Evolutionary conservation across 805 yeast genomes (phyloP).

Genomic region (Kluyveromyces wickerhamii): DNA sequence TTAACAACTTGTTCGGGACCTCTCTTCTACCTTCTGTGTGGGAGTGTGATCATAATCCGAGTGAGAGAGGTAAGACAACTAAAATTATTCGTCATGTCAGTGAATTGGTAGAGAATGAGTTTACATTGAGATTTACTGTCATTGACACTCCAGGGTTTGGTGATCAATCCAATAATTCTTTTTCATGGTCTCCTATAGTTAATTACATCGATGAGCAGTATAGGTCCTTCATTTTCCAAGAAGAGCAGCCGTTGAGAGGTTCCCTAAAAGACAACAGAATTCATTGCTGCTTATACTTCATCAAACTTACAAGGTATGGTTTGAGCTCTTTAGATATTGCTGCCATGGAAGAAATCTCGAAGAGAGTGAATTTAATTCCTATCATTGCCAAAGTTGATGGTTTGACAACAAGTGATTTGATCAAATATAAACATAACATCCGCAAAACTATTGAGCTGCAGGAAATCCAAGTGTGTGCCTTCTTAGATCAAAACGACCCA

Average conservation of each 20-base stretch:
- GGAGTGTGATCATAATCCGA: constrained; percentile 36
- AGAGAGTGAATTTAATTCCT: constrained; percentile 75
- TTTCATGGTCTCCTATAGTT: constrained; percentile 60
- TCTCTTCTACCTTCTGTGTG: constrained; percentile 32
- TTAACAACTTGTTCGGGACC: constrained; percentile 70
- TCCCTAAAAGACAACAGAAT: constrained; percentile 56
- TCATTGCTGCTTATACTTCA: constrained; percentile 79
- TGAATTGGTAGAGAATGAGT: constrained; percentile 51
- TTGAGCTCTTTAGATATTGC: constrained; percentile 61
- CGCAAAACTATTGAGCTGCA: constrained; percentile 44
- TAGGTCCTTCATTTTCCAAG: constrained; percentile 60
- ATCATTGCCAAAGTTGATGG: constrained; percentile 77
- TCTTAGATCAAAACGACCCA: constrained; percentile 32
- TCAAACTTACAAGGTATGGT: constrained; percentile 59
- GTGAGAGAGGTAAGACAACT: constrained; percentile 28
- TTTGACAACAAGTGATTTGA: constrained; percentile 49
- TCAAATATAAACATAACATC: constrained; percentile 44
- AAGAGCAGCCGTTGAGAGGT: constrained; percentile 60
- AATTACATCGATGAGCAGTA: constrained; percentile 77
- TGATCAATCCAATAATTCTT: constrained; percentile 53
- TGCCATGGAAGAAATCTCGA: constrained; percentile 61
- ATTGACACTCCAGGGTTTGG: constrained; percentile 80
- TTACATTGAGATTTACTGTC: constrained; percentile 50
- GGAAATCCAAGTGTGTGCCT: constrained; percentile 51
- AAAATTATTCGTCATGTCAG: constrained; percentile 33